Conservation (phyloP, 805 yeast genomes). For the Dipodascus albidus region DNA sequence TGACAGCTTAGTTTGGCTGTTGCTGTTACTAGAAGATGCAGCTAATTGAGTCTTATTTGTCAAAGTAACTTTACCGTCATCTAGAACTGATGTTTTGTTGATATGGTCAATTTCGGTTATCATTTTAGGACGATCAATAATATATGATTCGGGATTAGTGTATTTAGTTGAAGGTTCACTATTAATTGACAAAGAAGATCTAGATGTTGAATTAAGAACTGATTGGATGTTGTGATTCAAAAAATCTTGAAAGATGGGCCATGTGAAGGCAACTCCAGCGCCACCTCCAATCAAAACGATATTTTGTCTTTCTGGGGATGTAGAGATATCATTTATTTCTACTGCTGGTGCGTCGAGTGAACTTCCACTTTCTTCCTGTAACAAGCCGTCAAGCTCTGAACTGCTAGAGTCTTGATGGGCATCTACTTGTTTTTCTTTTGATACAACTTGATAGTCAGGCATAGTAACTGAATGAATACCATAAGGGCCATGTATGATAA, state of each 20-base stretch:
- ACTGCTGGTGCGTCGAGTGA: background rate
- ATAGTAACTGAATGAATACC: slow-evolving; percentile 12
- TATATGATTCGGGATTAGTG: too few species aligned
- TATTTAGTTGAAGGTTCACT: too few species aligned
- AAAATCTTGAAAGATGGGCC: slow-evolving; percentile 14
- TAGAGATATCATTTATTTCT: background rate
- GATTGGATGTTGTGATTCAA: slow-evolving; percentile 9
- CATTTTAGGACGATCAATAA: background rate
- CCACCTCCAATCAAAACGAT: slow-evolving; percentile 24
- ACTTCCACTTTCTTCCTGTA: too few species aligned
- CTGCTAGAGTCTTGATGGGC: too few species aligned
- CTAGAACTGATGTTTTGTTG: background rate
- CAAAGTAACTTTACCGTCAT: background rate
- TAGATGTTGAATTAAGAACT: slow-evolving; percentile 11
- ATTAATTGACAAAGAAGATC: slow-evolving; percentile 5
- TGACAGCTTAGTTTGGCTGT: background rate
- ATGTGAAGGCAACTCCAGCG: slow-evolving; percentile 24
- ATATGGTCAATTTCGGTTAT: background rate
- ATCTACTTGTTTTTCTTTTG: background rate
- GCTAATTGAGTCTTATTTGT: background rate
- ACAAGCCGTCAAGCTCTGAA: too few species aligned
- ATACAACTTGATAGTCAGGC: background rate
- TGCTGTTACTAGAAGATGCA: background rate
- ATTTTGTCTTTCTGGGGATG: slow-evolving; percentile 2
- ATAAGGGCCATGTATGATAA: slow-evolving; percentile 18